Percentiles rank a stretch among this genome's conserved stretches.
These are phyloP conservation scores for Dalbergia oliveri DNA, from an alignment of 306 rosid species.

Conservation along the genomic window DNA sequence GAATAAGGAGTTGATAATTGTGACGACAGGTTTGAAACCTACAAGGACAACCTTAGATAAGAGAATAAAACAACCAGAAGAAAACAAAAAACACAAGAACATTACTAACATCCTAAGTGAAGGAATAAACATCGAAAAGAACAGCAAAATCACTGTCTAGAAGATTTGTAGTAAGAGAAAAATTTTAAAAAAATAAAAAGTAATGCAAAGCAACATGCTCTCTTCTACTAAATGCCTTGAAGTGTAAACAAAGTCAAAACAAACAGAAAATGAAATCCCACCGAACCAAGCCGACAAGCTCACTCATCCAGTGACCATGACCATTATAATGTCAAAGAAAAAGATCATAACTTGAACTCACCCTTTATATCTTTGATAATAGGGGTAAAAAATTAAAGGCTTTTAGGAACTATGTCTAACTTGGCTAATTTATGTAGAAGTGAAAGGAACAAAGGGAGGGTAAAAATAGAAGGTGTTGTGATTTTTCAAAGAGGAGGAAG, in stretches of 20 bases:
- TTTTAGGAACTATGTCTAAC: too few relatives aligned
- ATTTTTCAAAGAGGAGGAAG: not conserved
- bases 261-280: constrained; percentile 34
- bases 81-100: constrained; percentile 49
- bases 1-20: not conserved
- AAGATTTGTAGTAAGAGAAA: constrained; percentile 27
- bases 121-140: constrained; percentile 44
- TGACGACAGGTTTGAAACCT: constrained; percentile 51
- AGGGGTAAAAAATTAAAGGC: not conserved
- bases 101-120: constrained; percentile 19
- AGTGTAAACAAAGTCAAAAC: constrained; percentile 26
- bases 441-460: not conserved
- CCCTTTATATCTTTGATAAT: not conserved
- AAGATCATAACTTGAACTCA: constrained; percentile 24
- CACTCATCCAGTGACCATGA: not conserved
- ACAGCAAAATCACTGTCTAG: constrained; percentile 31
- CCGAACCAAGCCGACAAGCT: constrained; percentile 13
- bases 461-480: not conserved
- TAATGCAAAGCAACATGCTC: constrained; percentile 5
- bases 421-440: too few relatives aligned
- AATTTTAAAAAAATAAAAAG: not conserved
- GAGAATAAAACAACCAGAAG: constrained; percentile 44
- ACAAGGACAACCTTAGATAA: constrained; percentile 16
- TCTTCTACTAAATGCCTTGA: constrained; percentile 34
- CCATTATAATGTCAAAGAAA: not conserved